A percentile compares a stretch with the other conserved stretches of the same genome.
Evolutionary conservation across 305 asterid species (phyloP).

Genomic region (Solanum hybrid): DNA sequence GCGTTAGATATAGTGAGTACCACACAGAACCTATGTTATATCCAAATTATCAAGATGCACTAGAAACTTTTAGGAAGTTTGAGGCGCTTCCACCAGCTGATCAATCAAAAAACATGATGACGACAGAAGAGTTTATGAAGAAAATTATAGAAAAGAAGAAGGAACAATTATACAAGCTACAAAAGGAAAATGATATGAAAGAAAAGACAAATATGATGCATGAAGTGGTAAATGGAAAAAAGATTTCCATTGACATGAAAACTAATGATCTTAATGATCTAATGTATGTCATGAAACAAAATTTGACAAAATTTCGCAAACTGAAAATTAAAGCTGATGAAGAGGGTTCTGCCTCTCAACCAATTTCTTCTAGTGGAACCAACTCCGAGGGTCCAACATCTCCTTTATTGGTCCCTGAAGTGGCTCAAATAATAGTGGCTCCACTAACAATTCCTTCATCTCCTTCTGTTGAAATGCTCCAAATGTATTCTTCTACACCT

Average conservation of each 20-base stretch:
- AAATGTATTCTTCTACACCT: too few relatives aligned
- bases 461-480: too few relatives aligned
- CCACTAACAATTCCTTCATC: too few relatives aligned
- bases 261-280: background rate
- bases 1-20: background rate
- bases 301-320: fast-evolving
- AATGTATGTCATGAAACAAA: background rate
- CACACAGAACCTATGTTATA: background rate
- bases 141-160: background rate
- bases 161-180: background rate
- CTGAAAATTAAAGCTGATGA: background rate
- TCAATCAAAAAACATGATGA: background rate
- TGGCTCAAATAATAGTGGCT: too few relatives aligned
- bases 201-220: background rate
- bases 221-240: background rate
- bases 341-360: background rate
- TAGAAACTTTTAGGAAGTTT: background rate
- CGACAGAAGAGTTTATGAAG: background rate
- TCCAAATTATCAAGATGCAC: background rate
- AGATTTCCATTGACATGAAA: background rate
- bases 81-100: background rate
- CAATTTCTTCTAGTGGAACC: background rate
- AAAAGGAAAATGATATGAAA: too few relatives aligned
- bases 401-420: too few relatives aligned
- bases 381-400: too few relatives aligned